These are phyloP conservation scores for Candida pseudoviswanathii DNA, from an alignment of 1,139 yeast species.

Conservation along the genomic window DNA sequence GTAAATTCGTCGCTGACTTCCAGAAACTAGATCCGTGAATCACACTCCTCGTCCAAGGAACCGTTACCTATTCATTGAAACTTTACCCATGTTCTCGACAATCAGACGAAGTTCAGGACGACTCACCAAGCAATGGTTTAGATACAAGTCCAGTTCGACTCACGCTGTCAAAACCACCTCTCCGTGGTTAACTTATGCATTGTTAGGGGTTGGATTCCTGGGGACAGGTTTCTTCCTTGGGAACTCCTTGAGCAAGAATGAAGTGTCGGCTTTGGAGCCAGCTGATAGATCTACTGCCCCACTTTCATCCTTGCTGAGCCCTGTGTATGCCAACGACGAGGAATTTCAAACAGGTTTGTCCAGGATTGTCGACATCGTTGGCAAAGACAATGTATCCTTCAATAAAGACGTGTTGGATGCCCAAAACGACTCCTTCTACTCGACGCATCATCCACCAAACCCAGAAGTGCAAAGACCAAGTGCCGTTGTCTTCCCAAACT, in stretches of 20 bases:
- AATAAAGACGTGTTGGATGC: conserved; percentile 39
- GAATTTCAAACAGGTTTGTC: conserved; percentile 17
- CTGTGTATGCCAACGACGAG: conserved; percentile 19
- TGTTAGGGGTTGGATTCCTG: conserved; percentile 8
- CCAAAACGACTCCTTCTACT: conserved; percentile 66
- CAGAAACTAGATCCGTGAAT: background rate
- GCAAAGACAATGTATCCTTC: conserved; percentile 12
- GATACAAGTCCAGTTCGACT: conserved; percentile 1
- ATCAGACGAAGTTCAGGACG: background rate
- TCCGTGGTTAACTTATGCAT: conserved; percentile 6
- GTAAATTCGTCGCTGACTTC: too few relatives aligned
- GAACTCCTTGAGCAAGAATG: background rate
- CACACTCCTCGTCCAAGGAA: background rate
- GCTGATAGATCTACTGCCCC: conserved; percentile 19
- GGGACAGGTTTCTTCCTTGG: conserved; percentile 12
- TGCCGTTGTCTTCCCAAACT: conserved; percentile 60
- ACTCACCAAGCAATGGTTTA: background rate
- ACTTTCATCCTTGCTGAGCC: conserved; percentile 16
- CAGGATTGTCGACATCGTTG: conserved; percentile 18
- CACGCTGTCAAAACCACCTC: background rate
- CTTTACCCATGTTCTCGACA: conserved; percentile 1
- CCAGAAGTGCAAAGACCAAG: conserved; percentile 54
- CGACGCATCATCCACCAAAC: conserved; percentile 62
- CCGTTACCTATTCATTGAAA: background rate
- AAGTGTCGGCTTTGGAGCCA: background rate